These are phyloP conservation scores for Ceratobasidium papillatum DNA, from an alignment of 1,284 basidiomycete genomes.

Conservation along the genomic window DNA sequence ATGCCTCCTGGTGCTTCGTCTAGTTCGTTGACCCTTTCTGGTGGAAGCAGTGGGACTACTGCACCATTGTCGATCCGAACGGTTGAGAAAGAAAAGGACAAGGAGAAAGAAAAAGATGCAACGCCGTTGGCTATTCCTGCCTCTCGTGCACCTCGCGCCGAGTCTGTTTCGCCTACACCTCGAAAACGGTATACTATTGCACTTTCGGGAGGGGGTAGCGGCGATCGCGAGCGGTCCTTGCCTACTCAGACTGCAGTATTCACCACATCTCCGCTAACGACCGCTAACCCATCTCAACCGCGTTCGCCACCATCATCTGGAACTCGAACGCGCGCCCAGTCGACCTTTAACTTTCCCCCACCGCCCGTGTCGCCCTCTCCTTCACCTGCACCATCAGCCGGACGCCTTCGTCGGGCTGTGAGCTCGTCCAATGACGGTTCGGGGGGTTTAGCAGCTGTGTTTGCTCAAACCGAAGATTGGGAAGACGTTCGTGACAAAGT, in stretches of 20 bases:
- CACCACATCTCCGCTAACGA: conserved; percentile 34
- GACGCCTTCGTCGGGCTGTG: conserved; percentile 4
- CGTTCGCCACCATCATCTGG: conserved; percentile 16
- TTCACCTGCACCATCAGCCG: conserved; percentile 3
- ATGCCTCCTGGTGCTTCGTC: conserved; percentile 39
- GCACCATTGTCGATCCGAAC: conserved; percentile 27
- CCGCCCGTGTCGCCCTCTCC: conserved; percentile 23
- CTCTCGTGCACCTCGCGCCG: conserved; percentile 26
- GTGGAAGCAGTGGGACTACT: background rate
- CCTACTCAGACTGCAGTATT: conserved; percentile 42
- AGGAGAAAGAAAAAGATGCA: conserved; percentile 24
- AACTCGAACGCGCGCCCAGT: conserved; percentile 21
- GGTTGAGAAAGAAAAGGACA: conserved; percentile 20
- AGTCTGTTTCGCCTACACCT: conserved; percentile 53
- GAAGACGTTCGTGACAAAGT: conserved; percentile 38
- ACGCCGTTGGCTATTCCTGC: conserved; percentile 23
- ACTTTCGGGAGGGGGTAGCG: conserved; percentile 64
- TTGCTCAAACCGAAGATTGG: conserved; percentile 40
- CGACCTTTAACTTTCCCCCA: conserved; percentile 1
- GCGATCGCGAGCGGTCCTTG: conserved; percentile 49
- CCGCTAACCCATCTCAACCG: conserved; percentile 48
- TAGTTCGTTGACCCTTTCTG: conserved; percentile 32
- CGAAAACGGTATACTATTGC: conserved; percentile 84
- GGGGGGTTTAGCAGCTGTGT: conserved; percentile 19
- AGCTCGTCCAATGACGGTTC: conserved; percentile 37